Evolutionary conservation across 768 basidiomycete species (phyloP).

Genomic region (Mycena floridula): DNA sequence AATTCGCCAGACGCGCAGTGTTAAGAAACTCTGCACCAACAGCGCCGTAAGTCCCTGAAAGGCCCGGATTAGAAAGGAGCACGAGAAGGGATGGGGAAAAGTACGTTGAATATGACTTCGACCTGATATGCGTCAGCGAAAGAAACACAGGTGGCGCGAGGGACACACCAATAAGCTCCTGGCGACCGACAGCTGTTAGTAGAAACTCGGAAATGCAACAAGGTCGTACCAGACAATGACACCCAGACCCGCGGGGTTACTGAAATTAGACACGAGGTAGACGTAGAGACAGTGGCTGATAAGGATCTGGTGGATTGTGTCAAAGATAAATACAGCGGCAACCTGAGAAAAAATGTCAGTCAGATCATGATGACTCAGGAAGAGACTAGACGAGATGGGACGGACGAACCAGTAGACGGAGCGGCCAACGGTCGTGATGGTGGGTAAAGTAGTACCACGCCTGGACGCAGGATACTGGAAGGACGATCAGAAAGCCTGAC

Average conservation of each 20-base stretch:
- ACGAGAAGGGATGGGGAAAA: constrained; percentile 5
- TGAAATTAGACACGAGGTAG: constrained; percentile 40
- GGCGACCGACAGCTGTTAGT: too few relatives aligned
- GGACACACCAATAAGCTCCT: too few relatives aligned
- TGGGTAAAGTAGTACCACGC: constrained; percentile 41
- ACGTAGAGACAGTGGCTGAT: constrained; percentile 34
- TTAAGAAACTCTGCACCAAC: constrained; percentile 52
- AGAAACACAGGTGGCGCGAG: too few relatives aligned
- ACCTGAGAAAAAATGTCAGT: constrained; percentile 26
- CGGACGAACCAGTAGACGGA: constrained; percentile 35
- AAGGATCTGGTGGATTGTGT: constrained; percentile 45
- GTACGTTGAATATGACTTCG: constrained; percentile 40
- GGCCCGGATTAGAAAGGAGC: constrained; percentile 11
- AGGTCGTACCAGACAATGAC: not conserved
- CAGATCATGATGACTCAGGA: not conserved
- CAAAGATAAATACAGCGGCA: constrained; percentile 30
- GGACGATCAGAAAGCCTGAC: not conserved
- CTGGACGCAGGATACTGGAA: constrained; percentile 33
- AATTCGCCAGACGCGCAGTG: constrained; percentile 40
- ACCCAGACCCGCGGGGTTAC: constrained; percentile 11
- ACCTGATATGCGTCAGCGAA: too few relatives aligned
- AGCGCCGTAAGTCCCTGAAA: constrained; percentile 41
- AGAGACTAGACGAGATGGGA: too few relatives aligned
- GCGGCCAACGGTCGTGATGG: constrained; percentile 32
- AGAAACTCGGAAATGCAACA: too few relatives aligned